These are phyloP conservation scores for Larix sibirica DNA, from an alignment of 83 land plant species.

Conservation along the genomic window DNA sequence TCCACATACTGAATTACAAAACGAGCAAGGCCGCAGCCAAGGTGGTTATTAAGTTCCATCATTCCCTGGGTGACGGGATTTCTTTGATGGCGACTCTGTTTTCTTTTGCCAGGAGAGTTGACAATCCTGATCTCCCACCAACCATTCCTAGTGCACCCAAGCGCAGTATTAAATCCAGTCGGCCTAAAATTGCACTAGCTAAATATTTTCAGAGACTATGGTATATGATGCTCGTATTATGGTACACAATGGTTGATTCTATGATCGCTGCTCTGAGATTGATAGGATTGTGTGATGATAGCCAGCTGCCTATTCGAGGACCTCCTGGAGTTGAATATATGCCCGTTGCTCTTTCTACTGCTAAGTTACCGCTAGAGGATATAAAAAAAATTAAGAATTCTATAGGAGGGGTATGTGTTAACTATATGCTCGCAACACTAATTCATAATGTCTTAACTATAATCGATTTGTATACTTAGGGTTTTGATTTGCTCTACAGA, in stretches of 20 bases:
- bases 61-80: slow-evolving; percentile 53
- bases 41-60: slow-evolving; percentile 47
- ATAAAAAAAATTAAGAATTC: slow-evolving; percentile 31
- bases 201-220: background rate
- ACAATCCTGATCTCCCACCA: slow-evolving; percentile 36
- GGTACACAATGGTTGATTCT: slow-evolving; percentile 25
- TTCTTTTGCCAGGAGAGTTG: slow-evolving; percentile 40
- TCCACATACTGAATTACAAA: slow-evolving; percentile 41
- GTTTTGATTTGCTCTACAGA: background rate
- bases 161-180: slow-evolving; percentile 6
- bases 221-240: background rate
- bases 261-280: slow-evolving; percentile 30
- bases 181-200: background rate
- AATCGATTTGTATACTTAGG: no score
- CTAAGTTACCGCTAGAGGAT: slow-evolving; percentile 27
- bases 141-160: slow-evolving; percentile 36
- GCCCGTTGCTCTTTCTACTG: slow-evolving; percentile 25
- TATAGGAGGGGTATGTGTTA: slow-evolving; percentile 33
- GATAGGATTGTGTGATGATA: slow-evolving; percentile 30
- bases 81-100: slow-evolving; percentile 37
- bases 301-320: slow-evolving; percentile 29
- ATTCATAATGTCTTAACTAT: background rate
- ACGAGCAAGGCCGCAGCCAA: slow-evolving; percentile 31
- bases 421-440: background rate
- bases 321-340: slow-evolving; percentile 23